phyloP scores from a whole-genome alignment of 75 land plant species.

The Pinus tabuliformis region DNA sequence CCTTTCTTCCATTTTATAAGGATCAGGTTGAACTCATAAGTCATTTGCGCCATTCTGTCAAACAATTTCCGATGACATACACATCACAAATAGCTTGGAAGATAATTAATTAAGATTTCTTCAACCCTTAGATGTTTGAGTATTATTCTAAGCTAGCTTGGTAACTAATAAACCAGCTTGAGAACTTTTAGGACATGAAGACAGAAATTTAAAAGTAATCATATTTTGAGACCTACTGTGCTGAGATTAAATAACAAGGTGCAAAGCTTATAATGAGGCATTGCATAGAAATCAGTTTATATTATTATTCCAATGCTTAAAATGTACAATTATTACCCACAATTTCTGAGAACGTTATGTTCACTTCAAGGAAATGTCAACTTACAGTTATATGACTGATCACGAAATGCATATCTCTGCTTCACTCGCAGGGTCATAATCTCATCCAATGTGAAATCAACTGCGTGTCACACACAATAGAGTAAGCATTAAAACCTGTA shows the following conservation, averaged over 20 bases:
- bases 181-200: too few relatives aligned
- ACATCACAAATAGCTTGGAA: too few relatives aligned
- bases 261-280: neutral
- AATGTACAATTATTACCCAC: neutral
- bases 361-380: slow-evolving; percentile 4
- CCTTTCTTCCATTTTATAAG: too few relatives aligned
- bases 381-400: slow-evolving; percentile 82
- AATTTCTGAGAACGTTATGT: neutral
- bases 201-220: too few relatives aligned
- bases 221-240: neutral
- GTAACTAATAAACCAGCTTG: too few relatives aligned
- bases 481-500: neutral
- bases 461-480: slow-evolving; percentile 31
- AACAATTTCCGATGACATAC: too few relatives aligned
- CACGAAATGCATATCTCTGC: slow-evolving; percentile 73
- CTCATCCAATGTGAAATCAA: slow-evolving; percentile 88
- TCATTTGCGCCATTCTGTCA: too few relatives aligned
- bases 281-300: neutral
- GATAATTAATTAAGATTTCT: too few relatives aligned
- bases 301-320: neutral
- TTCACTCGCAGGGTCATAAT: slow-evolving; percentile 55
- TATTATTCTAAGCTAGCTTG: too few relatives aligned
- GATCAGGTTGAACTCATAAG: too few relatives aligned
- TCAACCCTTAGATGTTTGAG: too few relatives aligned
- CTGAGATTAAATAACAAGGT: neutral